Conservation (phyloP, 208 protist species). For the Phytomonas sp. region DNA sequence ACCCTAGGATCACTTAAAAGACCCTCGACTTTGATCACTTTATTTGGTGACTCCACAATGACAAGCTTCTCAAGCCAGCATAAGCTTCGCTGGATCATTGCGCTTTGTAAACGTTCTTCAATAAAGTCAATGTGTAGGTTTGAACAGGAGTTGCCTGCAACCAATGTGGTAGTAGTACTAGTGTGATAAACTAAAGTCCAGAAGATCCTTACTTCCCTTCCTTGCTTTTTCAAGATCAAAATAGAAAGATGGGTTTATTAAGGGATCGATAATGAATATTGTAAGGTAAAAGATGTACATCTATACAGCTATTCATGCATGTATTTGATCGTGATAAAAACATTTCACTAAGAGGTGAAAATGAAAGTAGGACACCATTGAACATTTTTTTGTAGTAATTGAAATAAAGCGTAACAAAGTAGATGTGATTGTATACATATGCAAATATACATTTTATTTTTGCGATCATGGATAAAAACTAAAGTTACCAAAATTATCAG, state of each 20-base stretch:
- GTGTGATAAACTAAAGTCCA: background rate
- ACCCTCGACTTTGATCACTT: slow-evolving; percentile 83
- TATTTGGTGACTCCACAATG: slow-evolving; percentile 90
- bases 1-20: slow-evolving; percentile 74
- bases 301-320: background rate
- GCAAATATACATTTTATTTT: slow-evolving; percentile 1
- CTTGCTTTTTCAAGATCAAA: slow-evolving; percentile 2
- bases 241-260: background rate
- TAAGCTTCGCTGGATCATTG: slow-evolving; percentile 54
- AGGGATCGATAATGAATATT: background rate
- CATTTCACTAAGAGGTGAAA: slow-evolving; percentile 7
- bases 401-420: background rate
- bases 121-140: background rate
- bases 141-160: background rate
- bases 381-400: background rate
- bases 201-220: background rate
- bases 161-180: background rate
- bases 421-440: slow-evolving; percentile 1
- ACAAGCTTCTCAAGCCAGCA: slow-evolving; percentile 68
- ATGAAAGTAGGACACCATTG: slow-evolving; percentile 2
- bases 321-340: background rate
- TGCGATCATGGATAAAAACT: background rate
- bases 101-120: background rate
- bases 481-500: background rate
- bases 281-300: background rate